Conservation (phyloP, 441 rosid species). For the Populus tomentosa region DNA sequence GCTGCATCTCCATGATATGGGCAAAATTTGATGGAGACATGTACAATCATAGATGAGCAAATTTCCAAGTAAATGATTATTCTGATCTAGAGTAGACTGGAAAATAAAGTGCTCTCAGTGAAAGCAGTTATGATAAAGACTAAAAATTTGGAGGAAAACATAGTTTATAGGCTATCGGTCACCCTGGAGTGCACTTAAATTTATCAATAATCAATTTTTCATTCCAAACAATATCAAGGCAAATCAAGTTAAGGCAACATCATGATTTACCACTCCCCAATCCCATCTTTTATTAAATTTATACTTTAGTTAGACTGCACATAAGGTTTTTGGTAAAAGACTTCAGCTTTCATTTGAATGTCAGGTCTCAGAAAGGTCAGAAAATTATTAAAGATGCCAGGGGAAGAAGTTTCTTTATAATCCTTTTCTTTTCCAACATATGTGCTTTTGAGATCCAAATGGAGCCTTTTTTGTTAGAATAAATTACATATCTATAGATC, state of each 20-base stretch:
- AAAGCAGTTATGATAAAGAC: neutral
- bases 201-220: neutral
- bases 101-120: neutral
- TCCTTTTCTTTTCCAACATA: neutral
- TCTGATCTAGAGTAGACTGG: neutral
- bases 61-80: neutral
- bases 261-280: neutral
- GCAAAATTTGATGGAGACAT: neutral
- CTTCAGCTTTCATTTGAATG: neutral
- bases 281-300: neutral
- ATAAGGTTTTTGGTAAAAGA: neutral
- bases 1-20: neutral
- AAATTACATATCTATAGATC: neutral
- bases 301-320: neutral
- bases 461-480: neutral
- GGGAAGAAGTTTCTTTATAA: neutral
- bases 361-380: neutral
- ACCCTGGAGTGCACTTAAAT: neutral
- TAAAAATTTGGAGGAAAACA: neutral
- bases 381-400: neutral
- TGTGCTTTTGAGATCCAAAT: constrained; percentile 1
- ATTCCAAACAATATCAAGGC: neutral
- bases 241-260: neutral
- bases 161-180: neutral
- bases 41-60: neutral